Evolutionary conservation across 2,329 filamentous ascomycete species (phyloP), one percentile per base, ranked within the genome.

Genomic region (Zelopaecilomyces penicillatus): DNA sequence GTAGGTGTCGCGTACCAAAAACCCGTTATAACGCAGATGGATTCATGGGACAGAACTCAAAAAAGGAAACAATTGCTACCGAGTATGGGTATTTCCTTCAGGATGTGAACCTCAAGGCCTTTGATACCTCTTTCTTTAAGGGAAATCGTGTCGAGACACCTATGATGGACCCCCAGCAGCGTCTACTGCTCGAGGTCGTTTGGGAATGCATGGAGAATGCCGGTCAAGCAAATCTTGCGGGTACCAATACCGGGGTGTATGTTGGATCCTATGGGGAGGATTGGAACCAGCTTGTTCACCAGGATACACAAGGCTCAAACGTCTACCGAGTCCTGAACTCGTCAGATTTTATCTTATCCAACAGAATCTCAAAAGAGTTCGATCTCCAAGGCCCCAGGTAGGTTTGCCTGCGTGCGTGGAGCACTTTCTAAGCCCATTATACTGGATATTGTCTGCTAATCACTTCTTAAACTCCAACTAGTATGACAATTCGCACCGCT

Each of bases 81-180:
- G 41, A 54, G 39, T 40, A 57, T 12, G 58, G 54, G 3, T 55
- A 60, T 41, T 61, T 59, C 37, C 52, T 63, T 2, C 30, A 41
- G n/a, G 46, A 53, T n/a, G 32, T 30, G 19, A 44, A 38, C 29
- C 29, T 33, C 27, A 44, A 32, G 12, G 42, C 28, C 12, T 12
- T 10, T 30, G 35, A 19, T 37, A 35, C 59, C 1, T 54, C 52
- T 7, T 63, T 65, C 47, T 65, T 61, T 46, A 56, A 52, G 3
- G 55, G 65, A 45, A 54, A 43, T 3, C 43, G 40, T 8, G 5
- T 43, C 10, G 44, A 46, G 8, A 39, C 41, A 6, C 34, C 34
- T 7, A 38, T 32, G n/a, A 43, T 44, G 38, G 32, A 64, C 34
- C 61, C 60, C 3, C 57, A 61, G 33, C 60, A 62, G 41, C 48